Percentiles rank a stretch among this genome's conserved stretches.
These are phyloP conservation scores for Aspergillus pseudotamarii DNA, from an alignment of 2,329 filamentous ascomycete genomes.

Conservation along the genomic window DNA sequence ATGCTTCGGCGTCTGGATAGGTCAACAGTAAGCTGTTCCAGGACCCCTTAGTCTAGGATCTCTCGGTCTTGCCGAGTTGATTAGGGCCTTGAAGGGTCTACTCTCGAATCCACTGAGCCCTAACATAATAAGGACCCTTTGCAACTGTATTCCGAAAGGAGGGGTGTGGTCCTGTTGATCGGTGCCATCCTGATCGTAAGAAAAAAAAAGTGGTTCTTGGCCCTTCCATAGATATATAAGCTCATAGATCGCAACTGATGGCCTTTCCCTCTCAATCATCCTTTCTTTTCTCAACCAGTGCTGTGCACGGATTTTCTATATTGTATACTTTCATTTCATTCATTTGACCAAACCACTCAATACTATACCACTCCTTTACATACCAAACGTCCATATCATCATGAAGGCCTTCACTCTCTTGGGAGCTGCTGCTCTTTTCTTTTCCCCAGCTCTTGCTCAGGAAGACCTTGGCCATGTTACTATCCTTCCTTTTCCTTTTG, in stretches of 20 bases:
- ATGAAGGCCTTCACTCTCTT: slow-evolving; percentile 34
- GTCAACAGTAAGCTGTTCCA: background rate
- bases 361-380: background rate
- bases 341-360: background rate
- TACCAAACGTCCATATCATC: slow-evolving; percentile 12
- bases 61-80: background rate
- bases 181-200: background rate
- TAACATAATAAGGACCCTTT: background rate
- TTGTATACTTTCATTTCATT: slow-evolving; percentile 1
- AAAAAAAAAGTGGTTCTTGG: background rate
- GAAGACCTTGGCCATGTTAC: slow-evolving; percentile 16
- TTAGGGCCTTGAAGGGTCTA: background rate
- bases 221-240: slow-evolving; percentile 4
- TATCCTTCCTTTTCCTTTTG: slow-evolving; percentile 5
- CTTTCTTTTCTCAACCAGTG: slow-evolving; percentile 25
- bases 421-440: slow-evolving; percentile 26
- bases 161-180: slow-evolving; percentile 7
- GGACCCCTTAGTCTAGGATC: background rate
- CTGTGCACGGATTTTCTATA: slow-evolving; percentile 27
- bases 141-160: background rate
- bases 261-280: background rate
- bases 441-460: slow-evolving; percentile 27
- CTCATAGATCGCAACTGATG: background rate
- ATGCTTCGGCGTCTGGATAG: background rate
- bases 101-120: background rate